A percentile compares a stretch with the other conserved stretches of the same genome.
phyloP scores from a whole-genome alignment of 768 basidiomycete genomes.

The Suillus plorans region DNA sequence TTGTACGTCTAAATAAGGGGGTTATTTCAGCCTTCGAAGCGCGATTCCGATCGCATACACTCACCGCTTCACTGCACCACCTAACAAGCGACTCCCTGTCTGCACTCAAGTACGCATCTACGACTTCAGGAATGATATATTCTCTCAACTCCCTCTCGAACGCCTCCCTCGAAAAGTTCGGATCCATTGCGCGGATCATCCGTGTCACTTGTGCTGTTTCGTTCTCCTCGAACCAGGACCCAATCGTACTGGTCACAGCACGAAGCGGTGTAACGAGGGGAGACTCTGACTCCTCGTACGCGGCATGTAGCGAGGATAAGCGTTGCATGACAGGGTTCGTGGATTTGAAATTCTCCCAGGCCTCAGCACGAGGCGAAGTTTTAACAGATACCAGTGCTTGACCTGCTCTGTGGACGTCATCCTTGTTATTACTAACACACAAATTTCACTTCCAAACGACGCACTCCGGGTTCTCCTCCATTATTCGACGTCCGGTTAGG shows the following conservation, averaged over 20 bases:
- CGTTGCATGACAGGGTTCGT: slow-evolving; percentile 74
- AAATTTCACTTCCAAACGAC: slow-evolving; percentile 27
- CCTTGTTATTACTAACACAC: neutral
- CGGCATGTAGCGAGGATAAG: slow-evolving; percentile 56
- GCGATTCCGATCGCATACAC: slow-evolving; percentile 28
- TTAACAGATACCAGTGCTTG: slow-evolving; percentile 82
- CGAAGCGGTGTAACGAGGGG: slow-evolving; percentile 81
- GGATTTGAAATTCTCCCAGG: slow-evolving; percentile 78
- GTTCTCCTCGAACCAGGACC: slow-evolving; percentile 94
- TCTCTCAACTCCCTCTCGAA: slow-evolving; percentile 92
- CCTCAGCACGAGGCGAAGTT: slow-evolving; percentile 73
- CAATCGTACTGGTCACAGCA: slow-evolving; percentile 79
- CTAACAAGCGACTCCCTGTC: slow-evolving; percentile 81
- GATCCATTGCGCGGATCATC: slow-evolving; percentile 85
- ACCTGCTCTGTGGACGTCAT: slow-evolving; percentile 66
- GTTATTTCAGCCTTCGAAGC: neutral
- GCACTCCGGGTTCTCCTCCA: slow-evolving; percentile 80
- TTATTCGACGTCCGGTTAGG: slow-evolving; percentile 46
- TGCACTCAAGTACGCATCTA: slow-evolving; percentile 92
- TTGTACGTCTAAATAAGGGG: slow-evolving; percentile 76
- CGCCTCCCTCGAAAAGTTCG: slow-evolving; percentile 77
- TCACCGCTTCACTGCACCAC: slow-evolving; percentile 96
- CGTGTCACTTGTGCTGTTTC: slow-evolving; percentile 96
- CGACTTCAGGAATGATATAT: slow-evolving; percentile 96
- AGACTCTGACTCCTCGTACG: slow-evolving; percentile 92